phyloP scores from a whole-genome alignment of 1,284 basidiomycete species.

The Spongispora temasekensis region DNA sequence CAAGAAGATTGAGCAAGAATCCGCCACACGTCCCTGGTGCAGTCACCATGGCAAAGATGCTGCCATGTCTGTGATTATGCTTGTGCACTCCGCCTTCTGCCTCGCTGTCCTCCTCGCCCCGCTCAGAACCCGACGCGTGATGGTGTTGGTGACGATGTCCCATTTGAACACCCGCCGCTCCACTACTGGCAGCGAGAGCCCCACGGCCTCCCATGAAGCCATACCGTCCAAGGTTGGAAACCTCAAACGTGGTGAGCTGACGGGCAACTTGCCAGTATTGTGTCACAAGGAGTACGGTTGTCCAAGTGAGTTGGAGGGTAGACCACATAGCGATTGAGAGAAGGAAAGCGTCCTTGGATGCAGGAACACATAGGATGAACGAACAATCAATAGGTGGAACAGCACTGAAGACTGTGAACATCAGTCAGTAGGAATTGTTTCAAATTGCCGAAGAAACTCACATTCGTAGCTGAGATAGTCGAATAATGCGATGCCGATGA shows the following conservation, averaged over 20 bases:
- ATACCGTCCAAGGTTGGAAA: conserved; percentile 91
- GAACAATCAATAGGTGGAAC: conserved; percentile 61
- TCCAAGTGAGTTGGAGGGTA: conserved; percentile 93
- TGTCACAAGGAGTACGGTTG: conserved; percentile 78
- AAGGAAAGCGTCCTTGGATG: conserved; percentile 81
- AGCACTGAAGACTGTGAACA: conserved; percentile 51
- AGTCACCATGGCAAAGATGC: conserved; percentile 32
- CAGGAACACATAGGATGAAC: conserved; percentile 69
- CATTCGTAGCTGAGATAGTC: conserved; percentile 83
- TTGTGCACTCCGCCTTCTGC: conserved; percentile 46
- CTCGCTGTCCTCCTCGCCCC: conserved; percentile 62
- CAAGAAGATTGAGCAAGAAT: conserved; percentile 87
- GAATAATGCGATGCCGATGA: conserved; percentile 79
- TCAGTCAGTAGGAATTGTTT: conserved; percentile 7
- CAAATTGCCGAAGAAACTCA: conserved; percentile 41
- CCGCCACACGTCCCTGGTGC: conserved; percentile 41
- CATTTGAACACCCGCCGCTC: conserved; percentile 75
- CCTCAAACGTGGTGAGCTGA: conserved; percentile 97
- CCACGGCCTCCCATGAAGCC: conserved; percentile 97
- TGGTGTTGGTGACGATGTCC: conserved; percentile 54
- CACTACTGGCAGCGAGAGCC: conserved; percentile 93
- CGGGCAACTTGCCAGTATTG: conserved; percentile 92
- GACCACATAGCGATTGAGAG: conserved; percentile 83
- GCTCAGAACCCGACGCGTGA: conserved; percentile 32
- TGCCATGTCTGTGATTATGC: conserved; percentile 45